These are phyloP conservation scores for Gliomastix tumulicola DNA, from an alignment of 2,329 filamentous ascomycete genomes.

Conservation along the genomic window DNA sequence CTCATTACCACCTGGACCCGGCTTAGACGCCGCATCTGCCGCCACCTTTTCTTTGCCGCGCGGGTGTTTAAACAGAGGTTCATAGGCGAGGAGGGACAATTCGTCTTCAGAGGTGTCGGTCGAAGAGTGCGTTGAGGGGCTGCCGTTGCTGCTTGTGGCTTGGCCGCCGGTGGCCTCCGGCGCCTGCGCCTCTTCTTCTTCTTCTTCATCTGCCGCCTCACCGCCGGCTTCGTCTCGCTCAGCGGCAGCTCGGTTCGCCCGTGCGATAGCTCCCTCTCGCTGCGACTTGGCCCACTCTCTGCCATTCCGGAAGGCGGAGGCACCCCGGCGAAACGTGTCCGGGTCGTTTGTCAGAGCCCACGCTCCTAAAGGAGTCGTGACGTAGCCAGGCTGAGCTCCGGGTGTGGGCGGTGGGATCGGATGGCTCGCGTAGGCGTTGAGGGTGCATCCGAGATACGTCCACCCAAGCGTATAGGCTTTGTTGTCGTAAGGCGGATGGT, in stretches of 20 bases:
- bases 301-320: conserved; percentile 28
- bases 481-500: conserved; percentile 23
- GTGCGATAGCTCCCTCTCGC: conserved; percentile 23
- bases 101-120: neutral
- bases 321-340: conserved; percentile 24
- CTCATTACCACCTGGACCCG: too few relatives aligned
- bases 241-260: conserved; percentile 13
- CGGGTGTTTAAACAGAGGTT: too few relatives aligned
- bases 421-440: conserved; percentile 28
- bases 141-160: neutral
- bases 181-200: too few relatives aligned
- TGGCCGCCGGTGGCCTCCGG: neutral
- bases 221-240: neutral
- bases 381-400: conserved; percentile 23
- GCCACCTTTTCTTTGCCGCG: too few relatives aligned
- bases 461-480: conserved; percentile 28
- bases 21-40: too few relatives aligned
- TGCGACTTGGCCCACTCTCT: conserved; percentile 28
- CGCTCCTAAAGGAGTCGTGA: conserved; percentile 25
- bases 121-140: neutral
- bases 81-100: neutral
- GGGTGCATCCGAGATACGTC: conserved; percentile 25
- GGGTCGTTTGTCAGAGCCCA: conserved; percentile 17
- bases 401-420: conserved; percentile 15
- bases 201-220: neutral